phyloP scores from a whole-genome alignment of 2,329 filamentous ascomycete genomes.

The Ciborinia camelliae region DNA sequence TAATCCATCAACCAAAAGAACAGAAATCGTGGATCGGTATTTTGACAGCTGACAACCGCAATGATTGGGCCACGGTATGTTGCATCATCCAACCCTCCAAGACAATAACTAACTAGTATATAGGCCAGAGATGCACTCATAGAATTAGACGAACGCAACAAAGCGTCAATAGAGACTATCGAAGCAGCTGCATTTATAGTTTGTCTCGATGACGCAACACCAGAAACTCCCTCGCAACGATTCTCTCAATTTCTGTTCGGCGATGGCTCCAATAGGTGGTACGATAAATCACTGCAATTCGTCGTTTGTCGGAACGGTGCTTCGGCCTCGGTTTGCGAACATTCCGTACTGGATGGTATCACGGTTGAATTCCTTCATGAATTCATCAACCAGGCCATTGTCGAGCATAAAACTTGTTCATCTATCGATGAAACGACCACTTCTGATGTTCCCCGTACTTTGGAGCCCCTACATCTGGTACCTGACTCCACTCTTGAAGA shows the following conservation, averaged over 20 bases:
- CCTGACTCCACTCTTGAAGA: background rate
- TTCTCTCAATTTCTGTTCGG: slow-evolving; percentile 24
- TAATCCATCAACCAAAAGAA: background rate
- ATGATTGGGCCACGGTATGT: slow-evolving; percentile 6
- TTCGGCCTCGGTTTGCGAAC: slow-evolving; percentile 27
- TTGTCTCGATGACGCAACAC: slow-evolving; percentile 30
- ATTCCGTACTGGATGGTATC: slow-evolving; percentile 27
- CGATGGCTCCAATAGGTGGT: slow-evolving; percentile 32
- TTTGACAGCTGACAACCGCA: background rate
- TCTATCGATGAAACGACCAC: background rate
- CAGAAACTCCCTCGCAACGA: slow-evolving; percentile 23
- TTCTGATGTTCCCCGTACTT: background rate
- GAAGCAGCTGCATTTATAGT: slow-evolving; percentile 30
- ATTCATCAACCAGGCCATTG: background rate
- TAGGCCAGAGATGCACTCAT: background rate
- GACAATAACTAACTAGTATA: no score
- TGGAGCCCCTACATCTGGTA: background rate
- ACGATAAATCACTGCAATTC: slow-evolving; percentile 33
- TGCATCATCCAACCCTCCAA: background rate
- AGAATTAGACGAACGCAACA: background rate
- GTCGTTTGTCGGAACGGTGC: slow-evolving; percentile 29
- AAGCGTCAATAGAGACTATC: slow-evolving; percentile 22
- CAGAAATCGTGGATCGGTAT: background rate
- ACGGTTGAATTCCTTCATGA: background rate
- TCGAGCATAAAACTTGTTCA: background rate